These are phyloP conservation scores for Spraguea lophii DNA, from an alignment of 371 early-diverging fungal genomes.

Conservation along the genomic window DNA sequence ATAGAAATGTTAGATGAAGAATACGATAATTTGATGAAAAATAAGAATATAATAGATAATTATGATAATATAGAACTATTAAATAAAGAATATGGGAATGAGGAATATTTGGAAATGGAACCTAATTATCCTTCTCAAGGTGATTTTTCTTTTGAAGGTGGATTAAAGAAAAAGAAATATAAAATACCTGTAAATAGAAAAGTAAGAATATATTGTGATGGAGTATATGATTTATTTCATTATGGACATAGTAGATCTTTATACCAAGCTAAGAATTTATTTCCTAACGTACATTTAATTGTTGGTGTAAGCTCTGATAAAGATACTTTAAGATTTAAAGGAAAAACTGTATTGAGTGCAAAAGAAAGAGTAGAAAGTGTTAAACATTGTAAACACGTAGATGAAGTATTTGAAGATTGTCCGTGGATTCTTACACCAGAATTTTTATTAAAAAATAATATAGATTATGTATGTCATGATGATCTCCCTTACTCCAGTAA, in stretches of 20 bases:
- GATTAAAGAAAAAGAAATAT: too few species aligned
- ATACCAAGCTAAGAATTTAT: conserved; percentile 71
- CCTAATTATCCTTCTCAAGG: too few species aligned
- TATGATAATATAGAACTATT: too few species aligned
- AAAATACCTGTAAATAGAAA: conserved; percentile 5
- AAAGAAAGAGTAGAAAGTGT: conserved; percentile 65
- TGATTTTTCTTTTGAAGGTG: too few species aligned
- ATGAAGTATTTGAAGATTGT: conserved; percentile 63
- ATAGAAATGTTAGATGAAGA: too few species aligned
- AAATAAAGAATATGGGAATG: too few species aligned
- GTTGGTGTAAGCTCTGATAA: conserved; percentile 71
- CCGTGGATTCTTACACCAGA: conserved; percentile 70
- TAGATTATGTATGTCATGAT: conserved; percentile 91
- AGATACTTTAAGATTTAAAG: conserved; percentile 62
- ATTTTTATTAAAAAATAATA: conserved; percentile 62
- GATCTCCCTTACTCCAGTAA: conserved; percentile 58
- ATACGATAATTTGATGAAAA: too few species aligned
- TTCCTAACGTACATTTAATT: conserved; percentile 60
- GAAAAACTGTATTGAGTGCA: conserved; percentile 69
- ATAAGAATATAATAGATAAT: too few species aligned
- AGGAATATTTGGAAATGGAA: too few species aligned
- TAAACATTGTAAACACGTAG: conserved; percentile 79
- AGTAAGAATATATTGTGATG: conserved; percentile 45
- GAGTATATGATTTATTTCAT: conserved; percentile 77
- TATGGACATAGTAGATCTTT: conserved; percentile 71